These are phyloP conservation scores for Oryza meridionalis DNA, from an alignment of 176 grass and related monocot species.

Conservation along the genomic window DNA sequence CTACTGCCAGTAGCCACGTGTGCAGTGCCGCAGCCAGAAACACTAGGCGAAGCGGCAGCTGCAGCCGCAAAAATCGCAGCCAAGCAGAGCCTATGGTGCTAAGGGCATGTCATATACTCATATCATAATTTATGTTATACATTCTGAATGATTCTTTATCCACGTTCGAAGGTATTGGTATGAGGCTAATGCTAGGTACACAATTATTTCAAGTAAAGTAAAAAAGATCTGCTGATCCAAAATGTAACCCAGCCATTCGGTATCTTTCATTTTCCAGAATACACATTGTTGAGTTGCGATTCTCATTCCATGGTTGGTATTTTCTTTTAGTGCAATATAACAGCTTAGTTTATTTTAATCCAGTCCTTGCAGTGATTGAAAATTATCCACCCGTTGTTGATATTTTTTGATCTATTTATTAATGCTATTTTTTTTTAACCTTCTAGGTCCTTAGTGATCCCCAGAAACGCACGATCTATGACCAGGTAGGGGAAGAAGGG, in stretches of 20 bases:
- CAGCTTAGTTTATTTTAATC: background rate
- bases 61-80: too few species aligned
- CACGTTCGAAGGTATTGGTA: background rate
- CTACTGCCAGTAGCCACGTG: too few species aligned
- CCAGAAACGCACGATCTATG: slow-evolving; percentile 81
- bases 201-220: background rate
- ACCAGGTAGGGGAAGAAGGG: slow-evolving; percentile 93
- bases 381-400: background rate
- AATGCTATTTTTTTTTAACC: slow-evolving; percentile 16
- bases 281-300: background rate
- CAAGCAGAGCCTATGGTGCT: too few species aligned
- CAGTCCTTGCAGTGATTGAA: slow-evolving; percentile 1
- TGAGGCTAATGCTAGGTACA: slow-evolving; percentile 2
- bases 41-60: too few species aligned
- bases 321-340: background rate
- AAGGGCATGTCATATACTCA: background rate
- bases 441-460: slow-evolving; percentile 88
- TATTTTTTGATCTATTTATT: slow-evolving; percentile 8
- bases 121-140: background rate
- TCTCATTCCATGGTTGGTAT: background rate
- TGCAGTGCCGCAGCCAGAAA: too few species aligned
- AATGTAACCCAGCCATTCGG: background rate
- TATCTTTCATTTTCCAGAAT: background rate
- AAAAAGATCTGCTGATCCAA: background rate
- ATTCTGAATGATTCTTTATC: background rate